Conservation (phyloP, 179 eudicot species). For the Beta corolliflora region DNA sequence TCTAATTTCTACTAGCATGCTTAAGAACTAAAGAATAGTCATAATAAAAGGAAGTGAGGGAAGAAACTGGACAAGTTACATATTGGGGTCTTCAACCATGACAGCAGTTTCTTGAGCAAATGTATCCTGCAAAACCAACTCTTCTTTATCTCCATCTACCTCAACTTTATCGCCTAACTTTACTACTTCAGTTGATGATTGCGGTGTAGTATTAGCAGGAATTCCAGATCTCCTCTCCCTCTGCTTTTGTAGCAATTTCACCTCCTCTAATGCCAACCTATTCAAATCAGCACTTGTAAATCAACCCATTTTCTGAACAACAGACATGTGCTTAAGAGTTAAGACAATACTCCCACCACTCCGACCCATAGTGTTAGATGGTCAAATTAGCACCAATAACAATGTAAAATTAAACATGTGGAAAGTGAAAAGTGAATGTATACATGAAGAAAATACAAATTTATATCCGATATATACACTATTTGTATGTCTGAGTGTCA, state of each 20-base stretch:
- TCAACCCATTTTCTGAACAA: neutral
- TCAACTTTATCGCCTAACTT: slow-evolving; percentile 61
- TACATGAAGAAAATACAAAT: neutral
- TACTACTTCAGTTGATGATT: slow-evolving; percentile 40
- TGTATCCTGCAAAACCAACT: slow-evolving; percentile 94
- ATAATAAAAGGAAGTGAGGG: neutral
- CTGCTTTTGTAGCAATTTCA: slow-evolving; percentile 86
- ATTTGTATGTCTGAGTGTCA: no score
- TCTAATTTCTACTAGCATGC: neutral
- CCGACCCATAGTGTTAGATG: neutral
- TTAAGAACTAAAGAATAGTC: neutral
- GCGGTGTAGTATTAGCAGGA: slow-evolving; percentile 49
- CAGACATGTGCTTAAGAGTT: neutral
- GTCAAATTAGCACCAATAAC: neutral
- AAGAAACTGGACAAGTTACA: slow-evolving; percentile 43
- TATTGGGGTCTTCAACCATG: slow-evolving; percentile 92
- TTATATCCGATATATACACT: no score
- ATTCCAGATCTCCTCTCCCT: slow-evolving; percentile 77
- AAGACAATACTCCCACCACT: neutral
- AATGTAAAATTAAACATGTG: no score
- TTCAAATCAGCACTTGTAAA: slow-evolving; percentile 1
- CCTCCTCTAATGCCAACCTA: slow-evolving; percentile 89
- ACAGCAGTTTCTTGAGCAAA: slow-evolving; percentile 99
- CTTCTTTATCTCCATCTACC: slow-evolving; percentile 87
- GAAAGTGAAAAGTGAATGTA: neutral